Evolutionary conservation across 2,329 filamentous ascomycete species (phyloP), one percentile per base, ranked within the genome.

Genomic region (Cladosporium austrohemisphaericum): DNA sequence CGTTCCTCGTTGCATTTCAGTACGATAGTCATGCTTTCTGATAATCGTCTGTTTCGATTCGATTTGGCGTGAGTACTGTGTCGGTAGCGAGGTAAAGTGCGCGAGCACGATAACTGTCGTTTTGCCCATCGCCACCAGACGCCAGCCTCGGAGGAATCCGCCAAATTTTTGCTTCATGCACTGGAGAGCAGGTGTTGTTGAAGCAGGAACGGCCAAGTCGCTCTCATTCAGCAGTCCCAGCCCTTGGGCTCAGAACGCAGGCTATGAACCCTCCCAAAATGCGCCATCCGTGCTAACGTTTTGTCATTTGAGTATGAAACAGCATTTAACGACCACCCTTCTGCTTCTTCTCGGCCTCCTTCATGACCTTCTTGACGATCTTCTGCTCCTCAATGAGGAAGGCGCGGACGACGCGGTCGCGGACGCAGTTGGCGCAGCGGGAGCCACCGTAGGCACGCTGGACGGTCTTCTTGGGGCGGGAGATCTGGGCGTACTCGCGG

Each of bases 381-480:
- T 98, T 98, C 83, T 98, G 93, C 85, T 98, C 93, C 82, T 98
- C 94, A 63, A 98, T 97, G 74, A 98, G 79, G 86, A 98, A 98
- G 60, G 93, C 93, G 66, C 93, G 89, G 65, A 96, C 89, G 65
- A 98, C 88, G 67, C 93, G 87, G 81, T 98, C 93, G 76, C 92
- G 91, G 65, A 98, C 93, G 76, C 93, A 98, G 83, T 89, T 93
- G 71, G 87, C 90, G 81, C 93, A 98, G 83, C 93, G 88, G 68
- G 91, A 96, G 71, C 93, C 93, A 75, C 93, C 91, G 75, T 98
- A 98, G 69, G 93, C 91, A 68, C 93, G 90, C 80, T 93, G 88
- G 73, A 98, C 93, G 68, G 89, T 95, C 89, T 98, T 98, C 85
- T 96, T 90, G 73, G 94, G 92, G 78, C 92, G 90, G 71, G 91